These are phyloP conservation scores for Penicillium cataractarum DNA, from an alignment of 495 filamentous ascomycete species.

Conservation along the genomic window DNA sequence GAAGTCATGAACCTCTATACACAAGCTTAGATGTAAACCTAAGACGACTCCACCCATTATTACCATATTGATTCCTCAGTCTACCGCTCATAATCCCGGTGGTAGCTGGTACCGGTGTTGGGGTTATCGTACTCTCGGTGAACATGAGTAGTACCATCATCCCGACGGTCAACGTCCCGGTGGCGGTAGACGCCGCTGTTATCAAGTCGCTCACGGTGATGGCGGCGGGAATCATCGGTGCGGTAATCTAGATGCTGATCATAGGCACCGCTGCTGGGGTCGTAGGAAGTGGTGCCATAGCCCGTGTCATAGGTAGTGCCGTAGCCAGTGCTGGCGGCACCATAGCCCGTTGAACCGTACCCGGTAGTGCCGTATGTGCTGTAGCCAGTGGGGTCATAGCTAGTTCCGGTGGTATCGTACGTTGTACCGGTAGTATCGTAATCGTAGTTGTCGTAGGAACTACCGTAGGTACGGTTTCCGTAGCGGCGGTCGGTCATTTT, in stretches of 20 bases:
- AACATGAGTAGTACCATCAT: slow-evolving; percentile 39
- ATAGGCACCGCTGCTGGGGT: slow-evolving; percentile 42
- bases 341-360: slow-evolving; percentile 37
- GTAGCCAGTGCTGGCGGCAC: slow-evolving; percentile 39
- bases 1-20: slow-evolving; percentile 4
- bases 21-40: background rate
- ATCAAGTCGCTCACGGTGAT: slow-evolving; percentile 43
- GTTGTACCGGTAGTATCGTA: slow-evolving; percentile 22
- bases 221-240: slow-evolving; percentile 32
- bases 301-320: slow-evolving; percentile 43
- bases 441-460: slow-evolving; percentile 21
- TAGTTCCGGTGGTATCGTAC: slow-evolving; percentile 27
- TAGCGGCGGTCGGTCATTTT: slow-evolving; percentile 30
- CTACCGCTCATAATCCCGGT: slow-evolving; percentile 36
- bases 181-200: slow-evolving; percentile 36
- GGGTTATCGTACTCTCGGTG: slow-evolving; percentile 46
- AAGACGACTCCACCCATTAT: background rate
- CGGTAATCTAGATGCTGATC: slow-evolving; percentile 45
- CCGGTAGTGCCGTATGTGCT: slow-evolving; percentile 17
- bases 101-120: slow-evolving; percentile 42
- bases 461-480: slow-evolving; percentile 11
- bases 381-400: slow-evolving; percentile 29
- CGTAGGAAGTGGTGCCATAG: slow-evolving; percentile 44
- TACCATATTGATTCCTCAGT: background rate
- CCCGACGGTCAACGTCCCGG: slow-evolving; percentile 39